Evolutionary conservation across 352 stramenopile genomes (phyloP).

Genomic region (Lagenidium giganteum): DNA sequence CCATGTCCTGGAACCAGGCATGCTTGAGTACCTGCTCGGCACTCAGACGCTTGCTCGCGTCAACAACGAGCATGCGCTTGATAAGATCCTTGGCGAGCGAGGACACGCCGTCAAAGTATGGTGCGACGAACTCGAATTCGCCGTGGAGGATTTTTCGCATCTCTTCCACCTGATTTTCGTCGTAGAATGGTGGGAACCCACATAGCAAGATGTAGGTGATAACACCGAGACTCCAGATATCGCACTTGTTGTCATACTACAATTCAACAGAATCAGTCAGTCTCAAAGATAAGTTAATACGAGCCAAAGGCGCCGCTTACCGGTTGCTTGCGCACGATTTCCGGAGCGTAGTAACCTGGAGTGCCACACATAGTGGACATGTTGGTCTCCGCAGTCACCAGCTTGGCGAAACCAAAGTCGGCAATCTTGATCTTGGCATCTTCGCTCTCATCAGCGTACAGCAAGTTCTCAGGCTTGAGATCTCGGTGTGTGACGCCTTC

Average conservation of each 20-base stretch:
- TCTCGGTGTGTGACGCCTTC: conserved; percentile 92
- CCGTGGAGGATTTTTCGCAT: conserved; percentile 84
- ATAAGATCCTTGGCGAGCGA: conserved; percentile 92
- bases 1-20: conserved; percentile 69
- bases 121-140: conserved; percentile 88
- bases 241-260: conserved; percentile 93
- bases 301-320: conserved; percentile 13
- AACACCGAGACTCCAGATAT: conserved; percentile 94
- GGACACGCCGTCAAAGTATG: conserved; percentile 90
- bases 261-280: neutral
- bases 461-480: conserved; percentile 96
- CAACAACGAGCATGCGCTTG: conserved; percentile 88
- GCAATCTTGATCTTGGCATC: conserved; percentile 92
- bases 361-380: conserved; percentile 91
- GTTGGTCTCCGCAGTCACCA: conserved; percentile 71
- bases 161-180: conserved; percentile 85
- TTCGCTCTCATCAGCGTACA: conserved; percentile 82
- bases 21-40: conserved; percentile 60
- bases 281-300: neutral
- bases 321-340: conserved; percentile 92
- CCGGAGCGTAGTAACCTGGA: conserved; percentile 95
- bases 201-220: conserved; percentile 93
- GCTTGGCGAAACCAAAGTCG: conserved; percentile 88
- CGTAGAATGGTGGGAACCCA: conserved; percentile 96
- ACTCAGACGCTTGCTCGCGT: conserved; percentile 78